Evolutionary conservation across 257 asterid genomes (phyloP), one percentile per base, ranked within the genome.

Genomic region (Linderniella brevidens): DNA sequence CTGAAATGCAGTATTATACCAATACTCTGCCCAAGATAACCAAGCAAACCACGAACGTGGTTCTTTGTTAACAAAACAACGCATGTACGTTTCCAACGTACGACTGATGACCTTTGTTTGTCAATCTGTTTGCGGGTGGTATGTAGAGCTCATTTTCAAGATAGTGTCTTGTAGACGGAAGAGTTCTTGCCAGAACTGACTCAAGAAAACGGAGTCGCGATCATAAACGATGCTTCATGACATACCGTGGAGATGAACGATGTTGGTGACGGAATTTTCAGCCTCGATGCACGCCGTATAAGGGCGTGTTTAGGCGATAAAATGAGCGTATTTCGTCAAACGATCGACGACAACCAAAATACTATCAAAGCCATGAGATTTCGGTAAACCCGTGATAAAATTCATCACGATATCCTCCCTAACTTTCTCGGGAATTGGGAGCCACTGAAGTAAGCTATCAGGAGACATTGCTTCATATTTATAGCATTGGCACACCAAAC

Each of bases 1-100:
- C 1, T 52, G 47, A 11, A 0, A 38, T 14, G 25, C 18, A 0
- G 56, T 52, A 15, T 52, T 52, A 16, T 52, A 9, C 13, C 47
- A 12, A 38, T 15, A 52, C 19, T 52, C 47, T 3, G 56, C 56
- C 52, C 52, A 47, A 0, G 37, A 14, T 5, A 47, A n/a, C n/a
- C 5, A 47, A 0, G 9, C 0, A 8, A 5, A 4, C 52, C 52
- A 47, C 1, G 1, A 2, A 1, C 13, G 15, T 1, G 52, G 52
- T 5, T 12, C n/a, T 1, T 25, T 14, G 29, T 1, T 9, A 11
- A 18, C 9, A 18, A 47, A 47, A 10, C 14, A 15, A 2, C 32
- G 52, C 36, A 47, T 10, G 14, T 47, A 47, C 9, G 14, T 15
- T 12, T 47, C 52, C 6, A 47, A n/a, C 1, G 15, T 11, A 1